Evolutionary conservation across 2,329 filamentous ascomycete species (phyloP).

Genomic region (Talaromyces sp.): DNA sequence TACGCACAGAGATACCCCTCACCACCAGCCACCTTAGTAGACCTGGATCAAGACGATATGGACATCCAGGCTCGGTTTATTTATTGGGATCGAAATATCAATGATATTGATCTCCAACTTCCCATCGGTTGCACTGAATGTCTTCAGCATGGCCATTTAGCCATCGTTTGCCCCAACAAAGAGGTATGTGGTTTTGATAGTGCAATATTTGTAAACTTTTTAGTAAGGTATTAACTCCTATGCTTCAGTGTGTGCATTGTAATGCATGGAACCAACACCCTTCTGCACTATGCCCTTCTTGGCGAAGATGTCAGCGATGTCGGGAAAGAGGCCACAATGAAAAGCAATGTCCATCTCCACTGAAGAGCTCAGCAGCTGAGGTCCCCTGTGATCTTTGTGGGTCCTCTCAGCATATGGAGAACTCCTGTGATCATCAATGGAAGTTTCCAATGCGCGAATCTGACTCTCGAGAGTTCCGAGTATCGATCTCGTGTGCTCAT

Average conservation of each 20-base stretch:
- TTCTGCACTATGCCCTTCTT: constrained; percentile 43
- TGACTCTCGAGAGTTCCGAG: constrained; percentile 31
- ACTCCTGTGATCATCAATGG: constrained; percentile 64
- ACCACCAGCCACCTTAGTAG: constrained; percentile 37
- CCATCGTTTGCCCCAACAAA: constrained; percentile 46
- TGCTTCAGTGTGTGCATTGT: constrained; percentile 46
- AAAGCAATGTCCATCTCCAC: constrained; percentile 58
- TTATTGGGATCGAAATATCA: constrained; percentile 42
- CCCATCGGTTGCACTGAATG: constrained; percentile 49
- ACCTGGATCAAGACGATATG: constrained; percentile 43
- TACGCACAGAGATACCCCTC: constrained; percentile 40
- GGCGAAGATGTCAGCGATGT: constrained; percentile 57
- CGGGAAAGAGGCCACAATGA: constrained; percentile 63
- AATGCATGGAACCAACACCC: constrained; percentile 44
- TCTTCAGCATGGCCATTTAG: constrained; percentile 46
- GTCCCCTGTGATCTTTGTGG: constrained; percentile 65
- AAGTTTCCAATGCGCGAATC: constrained; percentile 36
- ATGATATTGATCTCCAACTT: constrained; percentile 44
- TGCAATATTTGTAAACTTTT: background rate
- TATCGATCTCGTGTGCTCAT: constrained; percentile 49
- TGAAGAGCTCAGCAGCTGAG: constrained; percentile 57
- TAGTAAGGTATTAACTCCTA: constrained; percentile 5
- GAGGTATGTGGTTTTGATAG: constrained; percentile 36
- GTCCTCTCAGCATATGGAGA: constrained; percentile 60
- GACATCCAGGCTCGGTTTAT: constrained; percentile 44